These are phyloP conservation scores for Russula earlei DNA, from an alignment of 768 basidiomycete genomes.

Conservation along the genomic window DNA sequence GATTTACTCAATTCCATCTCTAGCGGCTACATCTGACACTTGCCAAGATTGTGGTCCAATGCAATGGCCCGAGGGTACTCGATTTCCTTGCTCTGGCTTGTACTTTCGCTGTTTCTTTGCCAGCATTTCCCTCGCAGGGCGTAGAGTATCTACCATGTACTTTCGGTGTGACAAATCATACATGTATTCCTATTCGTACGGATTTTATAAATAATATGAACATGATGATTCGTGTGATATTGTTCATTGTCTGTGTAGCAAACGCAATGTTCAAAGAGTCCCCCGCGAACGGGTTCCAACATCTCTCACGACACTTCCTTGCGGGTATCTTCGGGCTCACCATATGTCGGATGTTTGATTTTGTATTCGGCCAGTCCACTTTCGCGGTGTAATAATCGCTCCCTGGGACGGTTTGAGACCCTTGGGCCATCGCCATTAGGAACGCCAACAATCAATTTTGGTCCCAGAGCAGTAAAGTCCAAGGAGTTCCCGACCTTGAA, in stretches of 20 bases:
- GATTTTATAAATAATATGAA: constrained; percentile 19
- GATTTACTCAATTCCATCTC: constrained; percentile 20
- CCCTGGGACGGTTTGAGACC: constrained; percentile 1
- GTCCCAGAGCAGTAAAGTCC: constrained; percentile 42
- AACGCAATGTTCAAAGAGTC: neutral
- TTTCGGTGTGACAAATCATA: constrained; percentile 14
- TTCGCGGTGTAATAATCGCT: constrained; percentile 1
- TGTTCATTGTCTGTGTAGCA: neutral
- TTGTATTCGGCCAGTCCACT: neutral
- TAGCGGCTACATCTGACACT: constrained; percentile 18
- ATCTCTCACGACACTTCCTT: constrained; percentile 1
- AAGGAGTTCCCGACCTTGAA: constrained; percentile 53
- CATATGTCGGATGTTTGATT: neutral
- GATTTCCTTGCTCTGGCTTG: constrained; percentile 15
- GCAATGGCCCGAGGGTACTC: constrained; percentile 9
- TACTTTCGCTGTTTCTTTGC: constrained; percentile 10
- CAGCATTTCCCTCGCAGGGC: constrained; percentile 14
- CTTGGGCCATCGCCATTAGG: constrained; percentile 3
- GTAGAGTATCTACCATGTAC: constrained; percentile 18
- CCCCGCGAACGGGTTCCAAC: neutral
- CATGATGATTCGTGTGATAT: constrained; percentile 9
- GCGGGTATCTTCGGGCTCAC: neutral
- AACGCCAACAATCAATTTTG: constrained; percentile 43
- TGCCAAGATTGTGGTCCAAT: constrained; percentile 18
- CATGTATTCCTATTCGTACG: constrained; percentile 21